phyloP scores from a whole-genome alignment of 2,329 filamentous ascomycete species.

The Cladosporium sp. region DNA sequence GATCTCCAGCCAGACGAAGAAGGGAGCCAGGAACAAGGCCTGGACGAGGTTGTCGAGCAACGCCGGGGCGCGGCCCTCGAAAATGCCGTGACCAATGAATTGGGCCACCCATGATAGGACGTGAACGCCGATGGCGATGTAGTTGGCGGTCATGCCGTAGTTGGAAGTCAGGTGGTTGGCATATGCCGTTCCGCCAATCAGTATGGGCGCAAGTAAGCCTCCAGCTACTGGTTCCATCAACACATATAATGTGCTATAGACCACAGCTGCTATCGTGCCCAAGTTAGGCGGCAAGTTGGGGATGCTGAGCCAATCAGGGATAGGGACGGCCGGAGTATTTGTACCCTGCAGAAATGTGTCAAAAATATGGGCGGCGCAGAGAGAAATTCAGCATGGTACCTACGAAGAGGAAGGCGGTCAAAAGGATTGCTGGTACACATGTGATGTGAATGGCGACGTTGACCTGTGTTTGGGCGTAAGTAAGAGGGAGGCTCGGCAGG shows the following conservation, averaged over 20 bases:
- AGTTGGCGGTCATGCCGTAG: constrained; percentile 54
- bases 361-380: background rate
- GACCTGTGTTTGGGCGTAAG: constrained; percentile 40
- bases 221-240: constrained; percentile 93
- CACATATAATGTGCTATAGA: constrained; percentile 76
- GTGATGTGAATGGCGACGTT: constrained; percentile 74
- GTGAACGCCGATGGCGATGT: constrained; percentile 63
- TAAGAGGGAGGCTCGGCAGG: background rate
- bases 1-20: constrained; percentile 95
- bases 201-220: constrained; percentile 65
- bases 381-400: constrained; percentile 23
- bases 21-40: constrained; percentile 83
- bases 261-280: constrained; percentile 50
- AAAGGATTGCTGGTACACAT: constrained; percentile 70
- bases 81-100: constrained; percentile 85
- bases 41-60: constrained; percentile 87
- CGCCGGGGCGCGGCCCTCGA: constrained; percentile 81
- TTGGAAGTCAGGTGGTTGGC: constrained; percentile 67
- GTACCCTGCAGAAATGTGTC: constrained; percentile 41
- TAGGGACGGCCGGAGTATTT: constrained; percentile 48
- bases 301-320: constrained; percentile 49
- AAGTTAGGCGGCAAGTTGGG: constrained; percentile 55
- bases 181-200: constrained; percentile 67
- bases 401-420: constrained; percentile 67
- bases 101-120: constrained; percentile 77